A percentile compares a stretch with the other conserved stretches of the same genome.
phyloP scores from a whole-genome alignment of 176 grass and related monocot genomes.

The Poa pratensis region DNA sequence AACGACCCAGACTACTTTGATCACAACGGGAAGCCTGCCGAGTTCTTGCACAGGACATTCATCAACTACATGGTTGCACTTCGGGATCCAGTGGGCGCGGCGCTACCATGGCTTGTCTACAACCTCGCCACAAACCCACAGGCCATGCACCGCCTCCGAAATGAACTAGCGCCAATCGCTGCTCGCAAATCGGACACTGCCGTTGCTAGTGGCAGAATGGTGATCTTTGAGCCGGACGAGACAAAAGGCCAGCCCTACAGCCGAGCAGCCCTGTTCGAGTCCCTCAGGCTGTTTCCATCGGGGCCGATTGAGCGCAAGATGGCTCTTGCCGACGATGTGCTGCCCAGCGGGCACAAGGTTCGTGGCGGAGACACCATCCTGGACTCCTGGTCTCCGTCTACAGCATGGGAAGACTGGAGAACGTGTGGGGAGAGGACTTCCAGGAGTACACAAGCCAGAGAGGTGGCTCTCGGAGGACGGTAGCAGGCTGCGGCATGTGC shows the following conservation, averaged over 20 bases:
- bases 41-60: constrained; percentile 28
- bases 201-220: too few relatives aligned
- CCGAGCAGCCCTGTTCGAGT: constrained; percentile 49
- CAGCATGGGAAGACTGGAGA: constrained; percentile 44
- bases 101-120: constrained; percentile 49
- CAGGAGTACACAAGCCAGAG: constrained; percentile 47
- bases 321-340: constrained; percentile 15
- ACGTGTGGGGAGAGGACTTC: constrained; percentile 51
- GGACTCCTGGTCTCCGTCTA: constrained; percentile 15
- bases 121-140: constrained; percentile 6
- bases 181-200: background rate
- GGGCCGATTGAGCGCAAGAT: constrained; percentile 30
- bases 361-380: constrained; percentile 9
- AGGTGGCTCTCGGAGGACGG: constrained; percentile 50
- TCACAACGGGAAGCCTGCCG: background rate
- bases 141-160: background rate
- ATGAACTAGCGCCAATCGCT: constrained; percentile 19
- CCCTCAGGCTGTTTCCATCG: constrained; percentile 45
- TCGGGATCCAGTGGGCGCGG: constrained; percentile 25
- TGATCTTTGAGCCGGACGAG: constrained; percentile 37
- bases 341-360: constrained; percentile 42
- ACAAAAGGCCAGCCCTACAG: constrained; percentile 27
- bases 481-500: constrained; percentile 36
- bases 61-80: constrained; percentile 42
- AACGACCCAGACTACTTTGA: background rate